Base-by-base conservation (phyloP, 306 rosid genomes). In the Betula pendula region DNA sequence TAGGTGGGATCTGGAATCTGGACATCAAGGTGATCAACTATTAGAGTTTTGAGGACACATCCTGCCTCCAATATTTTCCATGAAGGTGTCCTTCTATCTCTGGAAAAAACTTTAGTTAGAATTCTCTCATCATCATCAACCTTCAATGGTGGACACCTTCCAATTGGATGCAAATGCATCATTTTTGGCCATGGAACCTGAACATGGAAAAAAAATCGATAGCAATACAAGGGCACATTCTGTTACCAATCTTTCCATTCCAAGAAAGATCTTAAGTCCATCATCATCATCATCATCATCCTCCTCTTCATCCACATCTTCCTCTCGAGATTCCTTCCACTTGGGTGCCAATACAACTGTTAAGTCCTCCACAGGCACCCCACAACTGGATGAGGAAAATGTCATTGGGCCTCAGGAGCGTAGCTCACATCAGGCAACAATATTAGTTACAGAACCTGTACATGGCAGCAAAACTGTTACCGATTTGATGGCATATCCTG, bases 261-360 rank as follows among this genome's bases (percentile, higher is more conserved):
- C 51, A 8, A 55, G 10, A n/a, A 60, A 77, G 16, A 52, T 35
- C 17, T 45, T 50, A 35, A 31, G 14, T 22, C 47, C 7, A 47
- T 70, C 81, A 0, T 72, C 83, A 0, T 51, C 87, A 2, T 55
- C 81, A 19, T 51, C 84, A 4, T 58, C 82, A 3, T 78, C 87
- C 27, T 77, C 77, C 42, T 67, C 31, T 11, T 17, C 78, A 31
- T 56, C 76, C 8, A 69, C 65, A 24, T 55, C 85, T 53, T 70
- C 81, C 1, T 38, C 72, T 1, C 20, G 4, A 70, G 6, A 22
- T 19, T 13, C 35, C 22, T 25, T 63, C 6, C 56, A 79, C 10
- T 44, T 63, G 48, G 33, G 17, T 33, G 53, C 17, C 45, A 42
- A 35, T 63, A 25, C 44, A 16, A 33, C 44, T 6, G 6, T 2